Conservation (phyloP, 2,329 filamentous ascomycete species). For the Sporothrix protearum region DNA sequence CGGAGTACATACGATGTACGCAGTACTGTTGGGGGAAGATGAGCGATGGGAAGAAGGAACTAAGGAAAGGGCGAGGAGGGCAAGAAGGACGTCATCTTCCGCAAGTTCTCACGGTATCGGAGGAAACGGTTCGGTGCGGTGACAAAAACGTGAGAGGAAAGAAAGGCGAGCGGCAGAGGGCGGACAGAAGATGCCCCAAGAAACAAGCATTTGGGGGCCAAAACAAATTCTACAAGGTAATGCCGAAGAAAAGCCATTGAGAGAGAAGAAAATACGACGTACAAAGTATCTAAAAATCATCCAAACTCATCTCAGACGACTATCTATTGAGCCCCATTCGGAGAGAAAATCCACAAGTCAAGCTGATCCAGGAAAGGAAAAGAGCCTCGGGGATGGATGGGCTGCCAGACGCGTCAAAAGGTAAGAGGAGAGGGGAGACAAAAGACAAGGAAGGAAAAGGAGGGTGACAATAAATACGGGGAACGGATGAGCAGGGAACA, state of each 20-base stretch:
- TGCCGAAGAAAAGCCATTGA: background rate
- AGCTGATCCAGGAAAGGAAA: background rate
- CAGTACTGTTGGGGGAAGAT: no score
- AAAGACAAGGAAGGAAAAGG: background rate
- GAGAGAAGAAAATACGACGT: no score
- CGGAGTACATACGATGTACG: no score
- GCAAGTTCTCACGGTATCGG: background rate
- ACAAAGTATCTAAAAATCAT: background rate
- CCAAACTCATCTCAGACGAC: background rate
- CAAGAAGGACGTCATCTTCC: background rate
- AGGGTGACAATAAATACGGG: constrained; percentile 5
- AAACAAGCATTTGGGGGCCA: constrained; percentile 23
- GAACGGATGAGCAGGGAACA: background rate
- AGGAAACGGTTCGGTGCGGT: background rate
- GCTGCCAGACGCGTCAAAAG: background rate
- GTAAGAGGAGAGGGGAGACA: background rate
- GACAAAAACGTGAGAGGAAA: background rate
- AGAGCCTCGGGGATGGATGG: background rate
- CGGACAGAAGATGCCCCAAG: background rate
- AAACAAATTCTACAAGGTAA: constrained; percentile 19
- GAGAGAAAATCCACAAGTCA: background rate
- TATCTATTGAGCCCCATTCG: background rate
- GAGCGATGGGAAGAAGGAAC: background rate
- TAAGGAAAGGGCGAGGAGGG: background rate
- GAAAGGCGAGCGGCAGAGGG: background rate